phyloP scores from a whole-genome alignment of 352 stramenopile species.

The Peronospora belbahrii region DNA sequence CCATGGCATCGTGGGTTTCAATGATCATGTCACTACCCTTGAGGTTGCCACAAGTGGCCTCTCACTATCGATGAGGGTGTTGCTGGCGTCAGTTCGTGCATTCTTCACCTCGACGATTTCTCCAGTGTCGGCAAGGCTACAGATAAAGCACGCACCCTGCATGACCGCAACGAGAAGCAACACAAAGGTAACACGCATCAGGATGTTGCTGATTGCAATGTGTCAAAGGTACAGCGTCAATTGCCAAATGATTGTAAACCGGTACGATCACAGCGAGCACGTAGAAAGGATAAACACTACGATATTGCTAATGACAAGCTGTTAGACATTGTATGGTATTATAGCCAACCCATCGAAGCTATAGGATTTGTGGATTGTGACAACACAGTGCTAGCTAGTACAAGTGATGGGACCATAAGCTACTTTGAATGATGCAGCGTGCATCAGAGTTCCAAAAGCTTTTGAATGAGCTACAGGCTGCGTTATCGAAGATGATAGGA shows the following conservation, averaged over 20 bases:
- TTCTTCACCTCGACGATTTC: background rate
- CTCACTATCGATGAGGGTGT: background rate
- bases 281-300: background rate
- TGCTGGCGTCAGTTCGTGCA: background rate
- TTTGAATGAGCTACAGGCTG: too few species aligned
- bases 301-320: constrained; percentile 8
- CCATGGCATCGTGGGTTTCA: background rate
- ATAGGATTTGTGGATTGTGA: too few species aligned
- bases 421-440: background rate
- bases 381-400: background rate
- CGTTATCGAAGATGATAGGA: background rate
- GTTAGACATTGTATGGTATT: constrained; percentile 2
- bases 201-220: background rate
- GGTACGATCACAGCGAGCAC: background rate
- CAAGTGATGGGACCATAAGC: constrained; percentile 6
- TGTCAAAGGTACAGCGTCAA: constrained; percentile 1
- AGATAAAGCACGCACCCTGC: constrained; percentile 1
- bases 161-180: background rate
- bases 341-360: too few species aligned
- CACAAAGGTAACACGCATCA: background rate
- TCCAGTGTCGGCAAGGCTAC: background rate
- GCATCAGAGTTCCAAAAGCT: background rate
- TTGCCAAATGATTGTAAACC: constrained; percentile 2
- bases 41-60: constrained; percentile 1
- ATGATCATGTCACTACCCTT: background rate